Evolutionary conservation across 2,329 filamentous ascomycete genomes (phyloP).

Genomic region (Alternaria rosae): DNA sequence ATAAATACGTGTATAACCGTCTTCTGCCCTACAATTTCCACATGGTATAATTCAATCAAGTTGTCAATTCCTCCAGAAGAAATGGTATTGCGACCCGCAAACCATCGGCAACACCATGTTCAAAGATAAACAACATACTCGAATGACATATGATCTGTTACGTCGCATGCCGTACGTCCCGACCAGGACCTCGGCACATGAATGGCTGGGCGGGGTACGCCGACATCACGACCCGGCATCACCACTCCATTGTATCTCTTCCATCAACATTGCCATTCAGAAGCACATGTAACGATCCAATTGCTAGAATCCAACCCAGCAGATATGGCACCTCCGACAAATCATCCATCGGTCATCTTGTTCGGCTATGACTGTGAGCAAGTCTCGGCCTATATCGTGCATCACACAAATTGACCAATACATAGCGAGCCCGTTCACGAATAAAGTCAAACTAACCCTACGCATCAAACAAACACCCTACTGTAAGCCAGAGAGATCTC

Average conservation of each 20-base stretch:
- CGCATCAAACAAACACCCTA: conserved; percentile 50
- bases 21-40: background rate
- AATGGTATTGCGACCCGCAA: background rate
- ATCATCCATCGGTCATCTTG: conserved; percentile 24
- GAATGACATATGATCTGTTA: background rate
- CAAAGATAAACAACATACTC: background rate
- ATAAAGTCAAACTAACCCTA: conserved; percentile 49
- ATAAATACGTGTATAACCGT: background rate
- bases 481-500: too few species aligned
- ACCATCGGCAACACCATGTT: background rate
- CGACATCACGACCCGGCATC: background rate
- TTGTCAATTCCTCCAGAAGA: background rate
- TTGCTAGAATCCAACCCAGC: fast-evolving
- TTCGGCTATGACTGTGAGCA: conserved; percentile 40
- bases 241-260: background rate
- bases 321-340: conserved; percentile 7
- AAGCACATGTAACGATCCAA: fast-evolving
- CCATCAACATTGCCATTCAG: background rate
- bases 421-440: conserved; percentile 44
- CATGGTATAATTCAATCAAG: background rate
- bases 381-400: fast-evolving
- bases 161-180: background rate
- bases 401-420: background rate
- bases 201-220: conserved; percentile 11
- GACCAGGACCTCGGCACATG: conserved; percentile 2